phyloP scores from a whole-genome alignment of 2,329 filamentous ascomycete genomes.

The Xylogone sp. region DNA sequence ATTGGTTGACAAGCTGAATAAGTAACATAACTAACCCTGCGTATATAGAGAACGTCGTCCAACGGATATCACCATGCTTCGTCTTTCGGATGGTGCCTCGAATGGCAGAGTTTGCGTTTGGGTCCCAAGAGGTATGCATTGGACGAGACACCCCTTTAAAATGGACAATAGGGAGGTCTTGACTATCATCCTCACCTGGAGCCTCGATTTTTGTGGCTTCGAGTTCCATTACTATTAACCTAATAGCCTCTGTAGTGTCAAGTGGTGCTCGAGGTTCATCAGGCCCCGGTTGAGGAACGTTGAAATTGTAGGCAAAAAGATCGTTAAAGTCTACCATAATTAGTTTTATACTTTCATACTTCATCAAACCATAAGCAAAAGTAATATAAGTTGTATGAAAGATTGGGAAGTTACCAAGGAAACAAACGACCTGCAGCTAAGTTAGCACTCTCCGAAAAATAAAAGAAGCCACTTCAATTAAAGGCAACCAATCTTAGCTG shows the following conservation, averaged over 20 bases:
- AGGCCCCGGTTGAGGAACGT: constrained; percentile 34
- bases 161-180: constrained; percentile 60
- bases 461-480: not conserved
- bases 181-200: constrained; percentile 54
- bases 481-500: too few relatives aligned
- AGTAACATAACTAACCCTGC: constrained; percentile 33
- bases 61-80: constrained; percentile 66
- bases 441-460: constrained; percentile 9
- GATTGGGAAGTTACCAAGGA: constrained; percentile 29
- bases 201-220: constrained; percentile 57
- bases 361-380: too few relatives aligned
- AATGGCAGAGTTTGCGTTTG: constrained; percentile 64
- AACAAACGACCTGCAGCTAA: constrained; percentile 35
- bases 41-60: constrained; percentile 67
- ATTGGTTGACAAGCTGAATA: not conserved
- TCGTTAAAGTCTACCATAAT: constrained; percentile 73
- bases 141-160: constrained; percentile 61
- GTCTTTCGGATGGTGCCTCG: constrained; percentile 64
- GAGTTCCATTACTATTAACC: constrained; percentile 67
- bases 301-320: constrained; percentile 70
- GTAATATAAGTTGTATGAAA: constrained; percentile 30
- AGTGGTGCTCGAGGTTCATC: constrained; percentile 49
- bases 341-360: too few relatives aligned
- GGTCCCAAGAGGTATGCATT: constrained; percentile 62
- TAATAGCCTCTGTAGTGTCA: constrained; percentile 61